Conservation (phyloP, 768 basidiomycete genomes). For the Phaffia australis region DNA sequence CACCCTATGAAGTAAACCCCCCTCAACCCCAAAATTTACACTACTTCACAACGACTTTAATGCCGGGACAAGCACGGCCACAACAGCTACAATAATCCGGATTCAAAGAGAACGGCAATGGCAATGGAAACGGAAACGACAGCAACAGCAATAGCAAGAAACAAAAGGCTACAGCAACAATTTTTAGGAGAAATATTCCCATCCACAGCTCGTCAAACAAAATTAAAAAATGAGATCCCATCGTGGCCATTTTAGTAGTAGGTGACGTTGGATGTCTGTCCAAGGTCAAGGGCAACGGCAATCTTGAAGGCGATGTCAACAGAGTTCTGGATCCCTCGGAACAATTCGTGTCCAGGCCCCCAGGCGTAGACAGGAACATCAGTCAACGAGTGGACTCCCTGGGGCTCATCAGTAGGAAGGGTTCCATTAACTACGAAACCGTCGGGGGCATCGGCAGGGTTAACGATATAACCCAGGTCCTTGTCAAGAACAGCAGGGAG, state of each 20-base stretch:
- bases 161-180: too few species aligned
- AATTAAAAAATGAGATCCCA: too few species aligned
- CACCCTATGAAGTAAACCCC: too few species aligned
- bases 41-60: too few species aligned
- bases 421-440: slow-evolving; percentile 39
- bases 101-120: too few species aligned
- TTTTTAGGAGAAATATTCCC: too few species aligned
- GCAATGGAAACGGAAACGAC: too few species aligned
- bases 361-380: slow-evolving; percentile 38
- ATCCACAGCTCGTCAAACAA: too few species aligned
- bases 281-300: slow-evolving; percentile 22
- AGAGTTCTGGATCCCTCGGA: slow-evolving; percentile 36
- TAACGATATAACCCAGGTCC: slow-evolving; percentile 30
- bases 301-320: slow-evolving; percentile 38
- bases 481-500: slow-evolving; percentile 31
- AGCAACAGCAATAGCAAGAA: too few species aligned
- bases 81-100: too few species aligned
- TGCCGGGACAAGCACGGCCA: too few species aligned
- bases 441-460: slow-evolving; percentile 34
- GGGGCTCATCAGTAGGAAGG: slow-evolving; percentile 31
- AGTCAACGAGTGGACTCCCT: slow-evolving; percentile 38
- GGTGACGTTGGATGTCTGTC: background rate
- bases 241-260: background rate
- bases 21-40: too few species aligned
- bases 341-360: slow-evolving; percentile 36